Evolutionary conservation across 2,329 filamentous ascomycete genomes (phyloP).

Genomic region (Xylaria sp.): DNA sequence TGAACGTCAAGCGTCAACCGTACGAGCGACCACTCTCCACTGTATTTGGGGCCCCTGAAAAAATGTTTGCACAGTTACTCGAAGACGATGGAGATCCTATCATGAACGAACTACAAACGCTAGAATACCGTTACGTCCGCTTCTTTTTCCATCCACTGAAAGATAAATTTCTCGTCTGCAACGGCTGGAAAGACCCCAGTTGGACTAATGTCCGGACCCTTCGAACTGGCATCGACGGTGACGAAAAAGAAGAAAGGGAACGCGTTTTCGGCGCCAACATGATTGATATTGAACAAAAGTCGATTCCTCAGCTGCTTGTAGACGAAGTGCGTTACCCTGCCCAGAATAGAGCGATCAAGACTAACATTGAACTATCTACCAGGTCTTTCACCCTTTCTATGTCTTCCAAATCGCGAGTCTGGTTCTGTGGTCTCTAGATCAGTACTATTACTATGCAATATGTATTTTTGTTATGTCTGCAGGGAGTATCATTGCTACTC

Average conservation of each 20-base stretch:
- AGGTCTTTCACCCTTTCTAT: slow-evolving; percentile 97
- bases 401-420: slow-evolving; percentile 97
- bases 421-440: slow-evolving; percentile 91
- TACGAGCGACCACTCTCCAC: slow-evolving; percentile 68
- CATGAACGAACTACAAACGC: slow-evolving; percentile 75
- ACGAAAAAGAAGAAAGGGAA: slow-evolving; percentile 85
- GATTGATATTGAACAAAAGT: slow-evolving; percentile 94
- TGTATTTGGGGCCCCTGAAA: slow-evolving; percentile 74
- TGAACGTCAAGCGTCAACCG: slow-evolving; percentile 67
- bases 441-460: slow-evolving; percentile 97
- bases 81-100: slow-evolving; percentile 82
- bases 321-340: slow-evolving; percentile 73
- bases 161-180: slow-evolving; percentile 87
- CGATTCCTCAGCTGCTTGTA: slow-evolving; percentile 80
- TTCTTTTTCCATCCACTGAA: slow-evolving; percentile 90
- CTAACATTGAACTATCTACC: slow-evolving; percentile 38
- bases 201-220: slow-evolving; percentile 84
- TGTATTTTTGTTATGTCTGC: slow-evolving; percentile 96
- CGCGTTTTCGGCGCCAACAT: slow-evolving; percentile 89
- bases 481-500: slow-evolving; percentile 87
- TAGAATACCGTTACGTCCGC: slow-evolving; percentile 94
- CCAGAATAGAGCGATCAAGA: neutral
- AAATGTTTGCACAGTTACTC: slow-evolving; percentile 63
- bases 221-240: slow-evolving; percentile 83
- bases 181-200: slow-evolving; percentile 91